Evolutionary conservation across 1,284 basidiomycete species (phyloP).

Genomic region (Volvariella volvacea): DNA sequence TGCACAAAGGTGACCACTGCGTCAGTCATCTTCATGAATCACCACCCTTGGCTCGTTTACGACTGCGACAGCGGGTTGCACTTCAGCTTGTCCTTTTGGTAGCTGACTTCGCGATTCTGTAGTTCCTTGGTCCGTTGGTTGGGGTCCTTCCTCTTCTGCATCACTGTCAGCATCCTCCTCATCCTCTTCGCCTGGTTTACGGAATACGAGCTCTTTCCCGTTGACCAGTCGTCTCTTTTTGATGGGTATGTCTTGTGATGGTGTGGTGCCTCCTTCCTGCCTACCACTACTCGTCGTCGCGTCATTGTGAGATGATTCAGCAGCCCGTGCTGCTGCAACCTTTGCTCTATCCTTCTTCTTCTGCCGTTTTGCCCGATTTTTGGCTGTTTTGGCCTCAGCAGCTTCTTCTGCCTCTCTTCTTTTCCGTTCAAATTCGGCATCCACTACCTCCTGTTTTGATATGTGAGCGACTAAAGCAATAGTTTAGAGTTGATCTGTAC

Average conservation of each 20-base stretch:
- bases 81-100: conserved; percentile 17
- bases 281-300: conserved; percentile 25
- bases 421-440: conserved; percentile 60
- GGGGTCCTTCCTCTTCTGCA: conserved; percentile 13
- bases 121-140: conserved; percentile 24
- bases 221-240: conserved; percentile 41
- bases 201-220: conserved; percentile 36
- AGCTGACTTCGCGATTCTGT: conserved; percentile 35
- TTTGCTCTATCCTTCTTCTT: conserved; percentile 79
- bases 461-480: too few species aligned
- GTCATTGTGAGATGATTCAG: neutral
- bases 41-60: conserved; percentile 34
- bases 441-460: conserved; percentile 51
- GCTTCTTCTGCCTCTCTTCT: conserved; percentile 57
- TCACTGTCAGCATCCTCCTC: conserved; percentile 19
- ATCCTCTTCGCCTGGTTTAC: conserved; percentile 27
- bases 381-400: conserved; percentile 83
- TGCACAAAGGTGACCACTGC: too few species aligned
- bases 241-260: conserved; percentile 25
- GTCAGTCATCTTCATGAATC: conserved; percentile 47
- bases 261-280: conserved; percentile 13
- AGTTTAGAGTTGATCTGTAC: too few species aligned
- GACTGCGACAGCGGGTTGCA: conserved; percentile 14
- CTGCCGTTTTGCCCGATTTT: conserved; percentile 85
- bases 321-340: conserved; percentile 7